These are phyloP conservation scores for Nemania diffusa DNA, from an alignment of 2,329 filamentous ascomycete genomes.

Conservation along the genomic window DNA sequence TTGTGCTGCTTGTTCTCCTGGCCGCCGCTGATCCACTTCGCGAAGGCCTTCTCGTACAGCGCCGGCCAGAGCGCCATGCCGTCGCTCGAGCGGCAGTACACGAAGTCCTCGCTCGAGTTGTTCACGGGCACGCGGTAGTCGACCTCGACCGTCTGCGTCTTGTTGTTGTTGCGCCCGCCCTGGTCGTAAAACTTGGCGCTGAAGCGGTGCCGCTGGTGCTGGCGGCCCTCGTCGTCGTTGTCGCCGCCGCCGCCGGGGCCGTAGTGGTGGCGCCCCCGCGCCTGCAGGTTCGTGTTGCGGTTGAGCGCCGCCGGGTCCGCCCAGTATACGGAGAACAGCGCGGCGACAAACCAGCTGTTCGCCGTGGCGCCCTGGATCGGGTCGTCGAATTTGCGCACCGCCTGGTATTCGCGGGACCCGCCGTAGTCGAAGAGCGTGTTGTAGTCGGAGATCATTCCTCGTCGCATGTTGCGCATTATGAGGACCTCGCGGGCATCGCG, in stretches of 20 bases:
- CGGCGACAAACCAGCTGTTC: constrained; percentile 58
- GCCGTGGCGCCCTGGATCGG: constrained; percentile 55
- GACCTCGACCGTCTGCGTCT: constrained; percentile 54
- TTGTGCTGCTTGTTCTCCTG: constrained; percentile 9
- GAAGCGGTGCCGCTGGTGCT: constrained; percentile 41
- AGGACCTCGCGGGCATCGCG: constrained; percentile 53
- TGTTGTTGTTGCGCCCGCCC: constrained; percentile 55
- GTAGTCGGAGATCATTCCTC: constrained; percentile 49
- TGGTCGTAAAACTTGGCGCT: constrained; percentile 56
- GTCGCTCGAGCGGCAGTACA: constrained; percentile 56
- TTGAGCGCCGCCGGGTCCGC: constrained; percentile 56
- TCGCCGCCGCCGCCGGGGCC: constrained; percentile 28
- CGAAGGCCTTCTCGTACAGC: constrained; percentile 60
- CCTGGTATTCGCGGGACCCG: constrained; percentile 31
- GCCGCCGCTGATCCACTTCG: constrained; percentile 55
- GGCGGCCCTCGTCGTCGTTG: constrained; percentile 40
- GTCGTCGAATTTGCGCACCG: constrained; percentile 53
- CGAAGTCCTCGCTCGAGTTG: constrained; percentile 55
- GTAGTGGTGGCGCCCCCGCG: constrained; percentile 18
- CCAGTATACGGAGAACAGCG: constrained; percentile 59
- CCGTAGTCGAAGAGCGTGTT: constrained; percentile 41
- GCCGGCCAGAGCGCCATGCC: constrained; percentile 57
- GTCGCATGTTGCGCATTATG: constrained; percentile 50
- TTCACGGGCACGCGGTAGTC: constrained; percentile 57
- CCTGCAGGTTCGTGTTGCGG: constrained; percentile 43